A percentile compares a stretch with the other conserved stretches of the same genome.
Evolutionary conservation across 78 protist genomes (phyloP).

Genomic region (Dictyostelium brefeldianum): DNA sequence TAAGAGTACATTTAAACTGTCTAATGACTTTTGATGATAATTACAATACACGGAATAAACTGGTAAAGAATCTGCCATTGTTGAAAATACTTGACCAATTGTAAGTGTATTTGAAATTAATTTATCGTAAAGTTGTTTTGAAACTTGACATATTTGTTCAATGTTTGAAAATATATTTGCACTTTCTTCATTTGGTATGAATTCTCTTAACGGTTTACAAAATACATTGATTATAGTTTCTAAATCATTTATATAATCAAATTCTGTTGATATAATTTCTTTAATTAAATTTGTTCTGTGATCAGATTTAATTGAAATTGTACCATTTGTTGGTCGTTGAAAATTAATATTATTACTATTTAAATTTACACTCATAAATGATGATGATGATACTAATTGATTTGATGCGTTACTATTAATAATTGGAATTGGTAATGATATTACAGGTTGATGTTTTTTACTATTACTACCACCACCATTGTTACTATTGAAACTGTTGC

Average conservation of each 20-base stretch:
- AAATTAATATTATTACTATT: background rate
- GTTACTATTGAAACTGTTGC: background rate
- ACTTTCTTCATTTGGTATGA: constrained; percentile 56
- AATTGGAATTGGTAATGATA: constrained; percentile 12
- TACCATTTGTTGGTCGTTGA: background rate
- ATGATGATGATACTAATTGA: background rate
- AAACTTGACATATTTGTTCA: constrained; percentile 41
- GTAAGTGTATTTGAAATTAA: constrained; percentile 18
- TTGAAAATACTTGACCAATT: constrained; percentile 70
- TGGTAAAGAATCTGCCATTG: constrained; percentile 40
- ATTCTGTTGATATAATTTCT: constrained; percentile 62
- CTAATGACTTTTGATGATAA: constrained; percentile 75
- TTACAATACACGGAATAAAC: constrained; percentile 75
- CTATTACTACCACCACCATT: background rate
- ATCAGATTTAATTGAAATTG: constrained; percentile 17
- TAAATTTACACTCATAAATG: background rate
- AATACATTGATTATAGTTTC: constrained; percentile 58
- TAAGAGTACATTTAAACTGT: constrained; percentile 28
- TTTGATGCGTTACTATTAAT: background rate
- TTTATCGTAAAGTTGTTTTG: constrained; percentile 47
- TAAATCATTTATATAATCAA: constrained; percentile 57
- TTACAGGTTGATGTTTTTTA: constrained; percentile 6
- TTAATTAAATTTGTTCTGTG: constrained; percentile 53
- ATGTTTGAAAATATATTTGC: constrained; percentile 71
- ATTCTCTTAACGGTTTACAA: constrained; percentile 48